phyloP scores from a whole-genome alignment of 2,329 filamentous ascomycete species.

The Nothomitra cinnamomea region DNA sequence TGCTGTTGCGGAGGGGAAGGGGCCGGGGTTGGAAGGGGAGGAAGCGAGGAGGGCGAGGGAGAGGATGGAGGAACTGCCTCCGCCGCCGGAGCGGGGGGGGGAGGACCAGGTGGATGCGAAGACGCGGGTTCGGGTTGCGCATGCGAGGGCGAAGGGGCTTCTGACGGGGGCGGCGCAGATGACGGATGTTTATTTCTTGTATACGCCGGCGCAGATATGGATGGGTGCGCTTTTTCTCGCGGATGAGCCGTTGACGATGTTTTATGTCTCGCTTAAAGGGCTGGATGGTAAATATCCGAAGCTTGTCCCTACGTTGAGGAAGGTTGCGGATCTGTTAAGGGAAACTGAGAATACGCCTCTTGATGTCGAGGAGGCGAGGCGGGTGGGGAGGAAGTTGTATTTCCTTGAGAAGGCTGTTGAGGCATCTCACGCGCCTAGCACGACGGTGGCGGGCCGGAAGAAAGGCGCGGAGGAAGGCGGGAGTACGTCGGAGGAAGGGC shows the following conservation, averaged over 20 bases:
- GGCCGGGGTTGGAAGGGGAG: background rate
- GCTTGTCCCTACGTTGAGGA: background rate
- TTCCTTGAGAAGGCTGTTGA: constrained; percentile 29
- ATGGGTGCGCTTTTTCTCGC: constrained; percentile 62
- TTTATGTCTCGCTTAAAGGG: constrained; percentile 25
- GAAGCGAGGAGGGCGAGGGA: background rate
- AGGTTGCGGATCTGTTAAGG: background rate
- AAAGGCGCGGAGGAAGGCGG: constrained; percentile 17
- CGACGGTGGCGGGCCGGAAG: constrained; percentile 15
- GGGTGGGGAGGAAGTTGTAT: constrained; percentile 31
- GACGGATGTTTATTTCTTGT: constrained; percentile 95
- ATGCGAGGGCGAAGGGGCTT: constrained; percentile 53
- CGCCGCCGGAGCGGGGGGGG: constrained; percentile 13
- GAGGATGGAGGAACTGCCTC: constrained; percentile 14
- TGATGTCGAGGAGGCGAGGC: constrained; percentile 26
- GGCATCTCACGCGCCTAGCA: constrained; percentile 20
- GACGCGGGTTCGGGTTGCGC: constrained; percentile 41
- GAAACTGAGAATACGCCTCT: constrained; percentile 15
- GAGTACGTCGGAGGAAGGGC: constrained; percentile 15
- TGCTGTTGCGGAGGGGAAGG: constrained; percentile 44
- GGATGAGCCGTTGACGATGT: constrained; percentile 43
- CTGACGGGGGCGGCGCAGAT: constrained; percentile 67
- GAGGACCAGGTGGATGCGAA: constrained; percentile 24
- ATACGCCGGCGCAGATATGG: constrained; percentile 87
- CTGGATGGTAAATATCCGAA: constrained; percentile 16